Base-by-base conservation (phyloP, 768 basidiomycete species). In the Nidula microcarpa region DNA sequence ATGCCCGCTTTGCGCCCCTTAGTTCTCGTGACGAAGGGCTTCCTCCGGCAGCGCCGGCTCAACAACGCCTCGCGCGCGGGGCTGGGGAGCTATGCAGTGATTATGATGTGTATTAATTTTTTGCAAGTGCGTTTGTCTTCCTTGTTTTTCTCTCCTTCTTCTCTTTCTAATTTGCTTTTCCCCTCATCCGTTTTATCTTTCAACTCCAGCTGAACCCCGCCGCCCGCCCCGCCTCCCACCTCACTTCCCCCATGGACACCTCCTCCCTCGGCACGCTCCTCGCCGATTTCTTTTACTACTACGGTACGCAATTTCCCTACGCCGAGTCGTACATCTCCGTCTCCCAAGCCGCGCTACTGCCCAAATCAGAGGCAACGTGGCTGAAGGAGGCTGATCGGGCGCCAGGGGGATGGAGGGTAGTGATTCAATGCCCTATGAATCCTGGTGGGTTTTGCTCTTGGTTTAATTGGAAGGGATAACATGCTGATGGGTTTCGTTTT, bases 1-100 rank as follows among this genome's bases (percentile, higher is more conserved):
- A 71, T 85, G 63, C 85, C 86, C 2, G 85, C 83, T 0, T 71
- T 85, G 2, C 71, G 77, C 18, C 79, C 81, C 8, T 72, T 91
- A 43, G 73, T 87, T 4, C 66, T 89, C 41, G 74, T 82, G 14
- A 64, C 87, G 56, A 91, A 89, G 63, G 73, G 74, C 0, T 85
- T 87, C 57, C 71, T 90, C 16, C 66, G 68, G 11, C 80, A 82
- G 57, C 66, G 80, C 43, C 68, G 71, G 6, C 76, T 89, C 65
- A 85, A 87, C 62, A 81, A 86, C 59, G 82, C 87, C 5, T 78
- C 80, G 33, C 74, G 72, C 6, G 78, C 80, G 14, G 86, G 87
- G 1, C 59, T 90, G 17, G 82, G 86, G 33, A 86, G 84, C 67
- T 90, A 89, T 65, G 76, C 79, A 9, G 69, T 85, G 41, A 80